These are phyloP conservation scores for Kwoniella heveanensis DNA, from an alignment of 768 basidiomycete species.

Conservation along the genomic window DNA sequence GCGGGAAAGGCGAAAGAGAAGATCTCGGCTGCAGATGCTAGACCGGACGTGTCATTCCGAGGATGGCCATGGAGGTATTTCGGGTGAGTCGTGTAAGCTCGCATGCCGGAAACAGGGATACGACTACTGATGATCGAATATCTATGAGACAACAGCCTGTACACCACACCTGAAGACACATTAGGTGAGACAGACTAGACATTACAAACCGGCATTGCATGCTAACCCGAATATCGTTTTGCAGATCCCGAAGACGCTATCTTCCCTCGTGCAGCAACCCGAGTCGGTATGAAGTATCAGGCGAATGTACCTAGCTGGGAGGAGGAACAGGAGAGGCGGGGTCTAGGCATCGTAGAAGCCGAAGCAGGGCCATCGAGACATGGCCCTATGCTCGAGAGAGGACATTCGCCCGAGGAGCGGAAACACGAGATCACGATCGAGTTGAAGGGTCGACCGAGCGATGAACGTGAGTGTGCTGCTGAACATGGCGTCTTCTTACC, in stretches of 20 bases:
- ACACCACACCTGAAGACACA: conserved; percentile 89
- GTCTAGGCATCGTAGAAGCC: conserved; percentile 25
- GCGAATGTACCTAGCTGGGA: conserved; percentile 62
- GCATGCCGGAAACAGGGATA: no score
- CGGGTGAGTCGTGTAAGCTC: conserved; percentile 73
- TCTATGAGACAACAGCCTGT: no score
- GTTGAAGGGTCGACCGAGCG: conserved; percentile 36
- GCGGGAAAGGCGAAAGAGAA: conserved; percentile 74
- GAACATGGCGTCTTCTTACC: no score
- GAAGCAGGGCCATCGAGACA: conserved; percentile 49
- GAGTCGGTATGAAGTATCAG: conserved; percentile 86
- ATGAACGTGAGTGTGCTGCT: conserved; percentile 37
- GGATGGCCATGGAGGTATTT: conserved; percentile 80
- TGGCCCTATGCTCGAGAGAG: conserved; percentile 41
- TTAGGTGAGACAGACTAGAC: conserved; percentile 64
- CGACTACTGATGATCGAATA: no score
- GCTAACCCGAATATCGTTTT: conserved; percentile 1
- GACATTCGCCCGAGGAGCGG: conserved; percentile 40
- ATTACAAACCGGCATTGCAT: conserved; percentile 2
- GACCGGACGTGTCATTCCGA: conserved; percentile 49
- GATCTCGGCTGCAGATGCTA: conserved; percentile 60
- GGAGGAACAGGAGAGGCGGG: conserved; percentile 44
- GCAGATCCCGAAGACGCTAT: conserved; percentile 94
- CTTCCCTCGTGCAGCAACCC: conserved; percentile 87
- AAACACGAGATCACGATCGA: conserved; percentile 45